Conservation (phyloP, 345 rosid species). For the Diplotaxis tenuifolia region DNA sequence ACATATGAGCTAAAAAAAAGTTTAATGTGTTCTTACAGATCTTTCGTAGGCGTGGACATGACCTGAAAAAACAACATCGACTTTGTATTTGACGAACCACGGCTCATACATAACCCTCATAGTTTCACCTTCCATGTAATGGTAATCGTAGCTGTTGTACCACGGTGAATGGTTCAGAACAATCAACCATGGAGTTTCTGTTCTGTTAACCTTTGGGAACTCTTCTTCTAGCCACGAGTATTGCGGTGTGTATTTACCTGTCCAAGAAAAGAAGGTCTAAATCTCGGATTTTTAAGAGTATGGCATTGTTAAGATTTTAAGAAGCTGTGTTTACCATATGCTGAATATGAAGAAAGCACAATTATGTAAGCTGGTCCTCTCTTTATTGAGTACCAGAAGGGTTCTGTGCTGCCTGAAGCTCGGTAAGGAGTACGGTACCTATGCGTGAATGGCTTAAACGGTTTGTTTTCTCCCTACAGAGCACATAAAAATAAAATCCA, state of each 20-base stretch:
- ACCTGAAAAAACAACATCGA: slow-evolving; percentile 85
- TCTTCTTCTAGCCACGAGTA: slow-evolving; percentile 66
- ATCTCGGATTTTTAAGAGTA: background rate
- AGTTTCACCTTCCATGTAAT: slow-evolving; percentile 94
- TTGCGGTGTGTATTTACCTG: slow-evolving; percentile 89
- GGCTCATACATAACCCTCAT: slow-evolving; percentile 91
- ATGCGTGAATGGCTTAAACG: slow-evolving; percentile 70
- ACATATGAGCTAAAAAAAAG: background rate
- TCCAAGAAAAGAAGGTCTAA: background rate
- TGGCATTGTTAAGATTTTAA: background rate
- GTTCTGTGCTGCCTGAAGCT: slow-evolving; percentile 67
- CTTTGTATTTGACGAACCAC: slow-evolving; percentile 76
- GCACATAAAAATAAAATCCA: background rate
- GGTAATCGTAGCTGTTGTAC: slow-evolving; percentile 93
- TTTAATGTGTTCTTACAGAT: slow-evolving; percentile 59
- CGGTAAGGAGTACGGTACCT: slow-evolving; percentile 72
- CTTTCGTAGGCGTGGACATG: slow-evolving; percentile 95
- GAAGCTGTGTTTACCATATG: slow-evolving; percentile 51
- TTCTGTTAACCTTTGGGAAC: slow-evolving; percentile 77
- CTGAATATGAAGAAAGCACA: slow-evolving; percentile 82
- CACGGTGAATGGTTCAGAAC: slow-evolving; percentile 79
- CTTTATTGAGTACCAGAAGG: slow-evolving; percentile 95
- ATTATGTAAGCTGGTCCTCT: slow-evolving; percentile 85
- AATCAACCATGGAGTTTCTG: slow-evolving; percentile 88
- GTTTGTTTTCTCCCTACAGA: slow-evolving; percentile 75